Evolutionary conservation across 345 rosid species (phyloP).

Genomic region (Syzygium jambos): DNA sequence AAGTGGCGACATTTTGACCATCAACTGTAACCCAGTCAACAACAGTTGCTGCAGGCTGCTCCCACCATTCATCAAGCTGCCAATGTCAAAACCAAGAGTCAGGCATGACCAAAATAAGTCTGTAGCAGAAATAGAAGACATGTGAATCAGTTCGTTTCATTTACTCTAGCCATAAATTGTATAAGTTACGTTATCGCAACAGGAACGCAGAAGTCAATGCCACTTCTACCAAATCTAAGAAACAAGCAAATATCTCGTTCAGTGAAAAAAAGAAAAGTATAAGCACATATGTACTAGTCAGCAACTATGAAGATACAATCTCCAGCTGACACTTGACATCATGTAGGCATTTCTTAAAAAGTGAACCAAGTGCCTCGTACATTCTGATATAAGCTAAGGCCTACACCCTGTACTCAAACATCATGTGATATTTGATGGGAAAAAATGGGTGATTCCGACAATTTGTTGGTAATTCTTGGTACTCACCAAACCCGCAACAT

Average conservation of each 20-base stretch:
- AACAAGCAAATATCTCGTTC: neutral
- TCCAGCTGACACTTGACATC: neutral
- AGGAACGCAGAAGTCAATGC: neutral
- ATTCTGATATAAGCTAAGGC: neutral
- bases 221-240: neutral
- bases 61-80: conserved; percentile 97
- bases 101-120: neutral
- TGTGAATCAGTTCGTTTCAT: neutral
- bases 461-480: neutral
- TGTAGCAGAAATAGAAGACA: neutral
- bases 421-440: neutral
- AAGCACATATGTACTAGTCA: neutral
- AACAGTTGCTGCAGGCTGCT: conserved; percentile 86
- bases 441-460: neutral
- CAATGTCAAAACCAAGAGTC: neutral
- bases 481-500: conserved; percentile 80
- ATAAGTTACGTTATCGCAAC: neutral
- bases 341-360: neutral
- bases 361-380: neutral
- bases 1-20: conserved; percentile 72
- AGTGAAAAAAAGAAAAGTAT: neutral
- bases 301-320: neutral
- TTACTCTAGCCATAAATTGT: neutral
- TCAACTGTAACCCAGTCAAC: conserved; percentile 89
- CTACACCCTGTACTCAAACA: neutral